phyloP scores from a whole-genome alignment of 1,284 basidiomycete genomes.

The Boletus mariae region DNA sequence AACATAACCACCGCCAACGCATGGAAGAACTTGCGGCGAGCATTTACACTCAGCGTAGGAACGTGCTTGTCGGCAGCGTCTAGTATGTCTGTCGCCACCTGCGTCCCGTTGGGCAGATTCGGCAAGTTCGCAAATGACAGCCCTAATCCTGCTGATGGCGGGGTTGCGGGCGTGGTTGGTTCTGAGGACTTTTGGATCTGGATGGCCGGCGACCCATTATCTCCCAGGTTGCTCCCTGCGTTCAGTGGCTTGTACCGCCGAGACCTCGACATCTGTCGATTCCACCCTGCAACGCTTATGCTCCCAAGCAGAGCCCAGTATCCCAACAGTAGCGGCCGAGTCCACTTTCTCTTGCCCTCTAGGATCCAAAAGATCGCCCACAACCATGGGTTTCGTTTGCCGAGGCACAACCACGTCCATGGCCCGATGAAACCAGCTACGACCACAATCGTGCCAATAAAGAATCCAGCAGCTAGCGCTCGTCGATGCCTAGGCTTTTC shows the following conservation, averaged over 20 bases:
- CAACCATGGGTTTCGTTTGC: conserved; percentile 83
- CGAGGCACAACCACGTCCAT: conserved; percentile 90
- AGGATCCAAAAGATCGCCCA: conserved; percentile 79
- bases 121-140: conserved; percentile 53
- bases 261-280: conserved; percentile 76
- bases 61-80: conserved; percentile 86
- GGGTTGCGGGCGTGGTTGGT: conserved; percentile 20
- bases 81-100: conserved; percentile 76
- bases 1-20: conserved; percentile 95
- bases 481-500: conserved; percentile 85
- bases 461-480: conserved; percentile 84
- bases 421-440: conserved; percentile 85
- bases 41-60: conserved; percentile 88
- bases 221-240: conserved; percentile 28
- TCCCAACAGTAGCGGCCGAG: conserved; percentile 70
- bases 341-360: conserved; percentile 78
- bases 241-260: conserved; percentile 59
- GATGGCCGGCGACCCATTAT: conserved; percentile 31
- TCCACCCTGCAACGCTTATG: conserved; percentile 91
- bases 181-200: conserved; percentile 25
- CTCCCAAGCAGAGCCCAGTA: conserved; percentile 86
- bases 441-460: conserved; percentile 73
- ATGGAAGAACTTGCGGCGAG: conserved; percentile 97
- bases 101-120: conserved; percentile 50
- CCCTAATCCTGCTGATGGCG: conserved; percentile 33